Evolutionary conservation across 371 early-diverging fungal genomes (phyloP), one percentile per base, ranked within the genome.

Genomic region (Zopfochytrium polystomum): DNA sequence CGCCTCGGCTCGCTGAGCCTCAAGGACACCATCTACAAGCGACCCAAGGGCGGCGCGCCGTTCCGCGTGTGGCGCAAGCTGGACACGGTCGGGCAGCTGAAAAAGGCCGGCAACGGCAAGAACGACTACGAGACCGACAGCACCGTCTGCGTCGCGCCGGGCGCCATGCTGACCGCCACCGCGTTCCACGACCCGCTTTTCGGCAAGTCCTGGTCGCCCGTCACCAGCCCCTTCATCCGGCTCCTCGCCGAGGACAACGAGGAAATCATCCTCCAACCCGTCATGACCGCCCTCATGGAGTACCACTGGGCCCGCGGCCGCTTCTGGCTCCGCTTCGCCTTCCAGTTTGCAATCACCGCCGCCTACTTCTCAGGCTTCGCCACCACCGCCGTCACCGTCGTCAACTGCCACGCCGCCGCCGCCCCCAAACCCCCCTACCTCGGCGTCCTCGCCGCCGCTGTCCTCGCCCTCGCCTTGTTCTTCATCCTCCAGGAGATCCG

Each of bases 211-310:
- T 49, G 47, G 30, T 60, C 52, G 13, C 46, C 58, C 18, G 34
- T 13, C 23, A 68, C 73, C 7, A 68, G 65, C 62, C 59, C 73
- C 45, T 63, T 73, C 47, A 69, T 73, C 45, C 59, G 73, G 25
- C 44, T 73, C 11, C 60, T 73, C 9, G 68, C 55, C 22, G 66
- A 63, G 32, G 73, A 69, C 35, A 53, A 73, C 34, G 66, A 69
- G 34, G 59, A 62, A 27, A 73, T 73, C 25, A 69, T 69, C 31
- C 54, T 73, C 15, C 68, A 66, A 25, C 69, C 73, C 7, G 61
- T 66, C 26, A 66, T 73, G 58, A 62, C 62, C 34, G 67, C 69
- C 11, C 49, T 73, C 48, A 73, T 73, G 73, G 73, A 73, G 48
- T 73, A 69, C 38, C 73, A 73, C 43, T 73, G 73, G 73, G 38